These are phyloP conservation scores for Dactylonectria macrodidyma DNA, from an alignment of 2,329 filamentous ascomycete species.

Conservation along the genomic window DNA sequence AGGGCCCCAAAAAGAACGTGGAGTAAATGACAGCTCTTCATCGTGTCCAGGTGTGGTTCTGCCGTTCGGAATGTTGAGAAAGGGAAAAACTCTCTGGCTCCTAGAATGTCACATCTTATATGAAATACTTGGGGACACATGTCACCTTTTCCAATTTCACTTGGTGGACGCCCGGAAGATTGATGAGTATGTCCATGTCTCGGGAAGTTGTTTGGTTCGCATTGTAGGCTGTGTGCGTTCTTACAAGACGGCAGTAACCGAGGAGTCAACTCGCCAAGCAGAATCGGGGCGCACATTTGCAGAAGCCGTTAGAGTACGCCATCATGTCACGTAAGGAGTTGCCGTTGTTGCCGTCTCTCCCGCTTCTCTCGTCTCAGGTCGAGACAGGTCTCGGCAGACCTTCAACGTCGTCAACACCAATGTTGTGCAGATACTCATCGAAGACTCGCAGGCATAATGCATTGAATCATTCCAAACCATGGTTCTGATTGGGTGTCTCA, in stretches of 20 bases:
- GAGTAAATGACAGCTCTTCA: slow-evolving; percentile 39
- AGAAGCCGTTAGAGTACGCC: slow-evolving; percentile 15
- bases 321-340: slow-evolving; percentile 15
- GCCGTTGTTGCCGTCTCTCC: slow-evolving; percentile 1
- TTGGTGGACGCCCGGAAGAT: slow-evolving; percentile 43
- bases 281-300: slow-evolving; percentile 21
- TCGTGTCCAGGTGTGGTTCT: slow-evolving; percentile 14
- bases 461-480: neutral
- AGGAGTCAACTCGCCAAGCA: slow-evolving; percentile 24
- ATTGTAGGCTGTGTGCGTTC: slow-evolving; percentile 31
- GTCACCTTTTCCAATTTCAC: neutral
- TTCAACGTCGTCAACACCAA: neutral
- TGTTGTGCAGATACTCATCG: neutral
- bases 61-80: slow-evolving; percentile 8
- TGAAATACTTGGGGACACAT: slow-evolving; percentile 5
- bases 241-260: slow-evolving; percentile 31
- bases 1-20: slow-evolving; percentile 28
- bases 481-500: neutral
- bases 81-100: neutral
- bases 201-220: slow-evolving; percentile 39
- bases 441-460: no score
- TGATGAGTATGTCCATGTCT: slow-evolving; percentile 37
- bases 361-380: no score
- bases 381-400: neutral
- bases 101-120: slow-evolving; percentile 15